Percentiles rank a stretch among this genome's conserved stretches.
phyloP scores from a whole-genome alignment of 2,329 filamentous ascomycete genomes.

The Cercospora janseana region DNA sequence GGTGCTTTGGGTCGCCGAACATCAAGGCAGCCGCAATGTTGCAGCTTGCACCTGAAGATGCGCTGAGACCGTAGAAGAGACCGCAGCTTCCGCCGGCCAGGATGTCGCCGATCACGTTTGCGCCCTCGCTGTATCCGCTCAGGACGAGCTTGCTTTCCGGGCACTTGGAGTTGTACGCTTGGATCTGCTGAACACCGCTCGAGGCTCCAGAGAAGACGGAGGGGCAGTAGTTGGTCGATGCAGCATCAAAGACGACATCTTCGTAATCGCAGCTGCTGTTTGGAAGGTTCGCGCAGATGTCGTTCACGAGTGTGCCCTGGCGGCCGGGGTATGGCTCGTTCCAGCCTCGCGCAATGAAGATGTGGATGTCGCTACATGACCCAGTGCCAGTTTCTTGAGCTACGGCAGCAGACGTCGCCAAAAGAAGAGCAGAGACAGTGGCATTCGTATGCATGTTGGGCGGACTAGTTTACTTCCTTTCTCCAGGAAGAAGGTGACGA shows the following conservation, averaged over 20 bases:
- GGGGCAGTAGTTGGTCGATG: slow-evolving; percentile 38
- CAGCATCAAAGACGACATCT: slow-evolving; percentile 24
- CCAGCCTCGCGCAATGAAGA: slow-evolving; percentile 29
- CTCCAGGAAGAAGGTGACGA: too few relatives aligned
- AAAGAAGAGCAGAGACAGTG: slow-evolving; percentile 17
- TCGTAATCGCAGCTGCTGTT: slow-evolving; percentile 26
- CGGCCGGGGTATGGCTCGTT: slow-evolving; percentile 27
- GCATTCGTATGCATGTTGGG: slow-evolving; percentile 3
- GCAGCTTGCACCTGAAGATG: slow-evolving; percentile 23
- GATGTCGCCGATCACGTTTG: slow-evolving; percentile 36
- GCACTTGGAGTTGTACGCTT: slow-evolving; percentile 42
- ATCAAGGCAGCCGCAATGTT: slow-evolving; percentile 29
- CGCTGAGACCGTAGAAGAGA: slow-evolving; percentile 38
- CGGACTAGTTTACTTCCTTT: neutral
- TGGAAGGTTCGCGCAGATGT: slow-evolving; percentile 25
- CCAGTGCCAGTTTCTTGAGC: slow-evolving; percentile 20
- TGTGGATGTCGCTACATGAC: slow-evolving; percentile 27
- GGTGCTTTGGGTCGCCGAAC: slow-evolving; percentile 36
- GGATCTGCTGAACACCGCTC: slow-evolving; percentile 42
- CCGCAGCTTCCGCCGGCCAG: slow-evolving; percentile 38
- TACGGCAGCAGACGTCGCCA: slow-evolving; percentile 17
- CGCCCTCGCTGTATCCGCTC: slow-evolving; percentile 46
- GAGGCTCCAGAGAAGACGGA: slow-evolving; percentile 41
- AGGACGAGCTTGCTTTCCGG: slow-evolving; percentile 45
- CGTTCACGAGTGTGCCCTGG: slow-evolving; percentile 24